A percentile compares a stretch with the other conserved stretches of the same genome.
Evolutionary conservation across 306 rosid species (phyloP).

Genomic region (Cicer yamashitae): DNA sequence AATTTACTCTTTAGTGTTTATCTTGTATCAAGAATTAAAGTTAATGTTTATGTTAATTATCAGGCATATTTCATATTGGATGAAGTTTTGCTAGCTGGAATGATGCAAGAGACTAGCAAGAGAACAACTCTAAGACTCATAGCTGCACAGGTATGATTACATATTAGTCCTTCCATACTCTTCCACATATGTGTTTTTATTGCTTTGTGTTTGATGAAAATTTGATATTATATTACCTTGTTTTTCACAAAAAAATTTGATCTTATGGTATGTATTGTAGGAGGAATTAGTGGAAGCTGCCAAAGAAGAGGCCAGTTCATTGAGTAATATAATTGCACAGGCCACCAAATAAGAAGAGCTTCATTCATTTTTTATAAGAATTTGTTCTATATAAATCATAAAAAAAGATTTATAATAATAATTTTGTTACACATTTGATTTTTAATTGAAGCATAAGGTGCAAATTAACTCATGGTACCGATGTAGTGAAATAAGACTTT

Average conservation of each 20-base stretch:
- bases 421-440: no score
- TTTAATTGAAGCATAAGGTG: no score
- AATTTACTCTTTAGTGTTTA: neutral
- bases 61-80: conserved; percentile 89
- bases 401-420: no score
- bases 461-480: no score
- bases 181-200: neutral
- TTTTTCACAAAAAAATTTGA: neutral
- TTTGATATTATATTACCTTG: neutral
- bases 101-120: conserved; percentile 89
- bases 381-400: no score
- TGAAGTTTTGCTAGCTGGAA: conserved; percentile 85
- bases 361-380: no score
- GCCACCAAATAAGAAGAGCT: conserved; percentile 57
- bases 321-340: conserved; percentile 76
- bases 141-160: conserved; percentile 71
- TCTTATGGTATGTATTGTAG: conserved; percentile 54
- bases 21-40: conserved; percentile 6
- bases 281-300: conserved; percentile 90
- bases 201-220: neutral
- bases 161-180: neutral
- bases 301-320: conserved; percentile 77
- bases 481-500: no score
- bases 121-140: conserved; percentile 74
- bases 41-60: conserved; percentile 41